Evolutionary conservation across 2,329 filamentous ascomycete genomes (phyloP), one percentile per base, ranked within the genome.

Genomic region (Verticillium zaregamsianum): DNA sequence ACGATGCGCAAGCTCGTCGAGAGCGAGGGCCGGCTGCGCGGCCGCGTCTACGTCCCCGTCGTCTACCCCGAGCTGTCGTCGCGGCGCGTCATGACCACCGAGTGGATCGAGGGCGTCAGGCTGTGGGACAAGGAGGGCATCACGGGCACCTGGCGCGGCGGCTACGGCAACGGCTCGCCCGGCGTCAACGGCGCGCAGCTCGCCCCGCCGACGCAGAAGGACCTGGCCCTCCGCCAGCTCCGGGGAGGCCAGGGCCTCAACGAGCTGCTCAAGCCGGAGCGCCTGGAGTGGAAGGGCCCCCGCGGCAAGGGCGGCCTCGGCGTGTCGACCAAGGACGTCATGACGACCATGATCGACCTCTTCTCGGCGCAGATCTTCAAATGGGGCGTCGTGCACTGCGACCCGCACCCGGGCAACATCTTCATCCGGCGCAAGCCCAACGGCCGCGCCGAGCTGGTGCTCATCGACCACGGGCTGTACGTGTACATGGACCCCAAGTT

Each of bases 301-400:
- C 83, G 86, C 58, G 85, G 86, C 31, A 87, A 86, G 64, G 94
- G 93, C 58, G 95, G 95, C 0, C 85, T 98, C 0, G 95, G 95
- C 0, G 80, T 99, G 3, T 88, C 86, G 8, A 81, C 92, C 33
- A 91, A 90, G 70, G 90, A 94, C 63, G 92, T 97, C 63, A 98
- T 98, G 95, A 90, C 90, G 6, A 97, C 92, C 35, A 97, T 98
- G 88, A 86, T 97, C 58, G 94, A 97, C 73, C 84, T 98, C 37
- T 99, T 98, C 80, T 91, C 90, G n/a, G 93, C 92, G 2, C 94
- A 98, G 72, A 98, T 98, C 84, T 99, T 97, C 80, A 89, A 96
- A 66, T 98, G 92, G 91, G 95, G 95, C 14, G 85, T 91, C 54
- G 91, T 98, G 0, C 94, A 99, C 79, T 97, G 94, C 77, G 95